A percentile compares a stretch with the other conserved stretches of the same genome.
Conservation (phyloP, 768 basidiomycete species). For the Rhodosporidiobolus sp. region DNA sequence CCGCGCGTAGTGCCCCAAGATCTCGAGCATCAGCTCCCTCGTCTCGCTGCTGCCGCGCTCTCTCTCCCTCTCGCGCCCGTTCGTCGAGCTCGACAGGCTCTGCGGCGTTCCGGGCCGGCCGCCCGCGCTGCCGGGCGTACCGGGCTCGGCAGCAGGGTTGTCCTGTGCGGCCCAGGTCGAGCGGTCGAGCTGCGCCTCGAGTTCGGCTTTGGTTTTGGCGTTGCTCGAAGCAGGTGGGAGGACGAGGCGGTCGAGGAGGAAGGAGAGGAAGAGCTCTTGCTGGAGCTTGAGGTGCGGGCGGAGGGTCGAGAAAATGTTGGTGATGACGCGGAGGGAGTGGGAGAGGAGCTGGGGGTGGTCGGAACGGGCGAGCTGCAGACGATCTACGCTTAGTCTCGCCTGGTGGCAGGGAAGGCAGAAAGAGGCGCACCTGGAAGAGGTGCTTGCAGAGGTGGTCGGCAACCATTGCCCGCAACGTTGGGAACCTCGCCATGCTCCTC, state of each 20-base stretch:
- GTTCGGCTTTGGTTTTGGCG: conserved; percentile 34
- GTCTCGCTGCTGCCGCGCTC: conserved; percentile 73
- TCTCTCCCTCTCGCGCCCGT: conserved; percentile 10
- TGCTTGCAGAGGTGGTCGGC: conserved; percentile 91
- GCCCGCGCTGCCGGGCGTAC: not conserved
- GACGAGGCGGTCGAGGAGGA: conserved; percentile 84
- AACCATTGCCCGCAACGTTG: conserved; percentile 71
- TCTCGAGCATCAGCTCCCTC: conserved; percentile 84
- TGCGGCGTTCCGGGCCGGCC: conserved; percentile 50
- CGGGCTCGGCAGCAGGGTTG: not conserved
- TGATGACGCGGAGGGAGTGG: conserved; percentile 74
- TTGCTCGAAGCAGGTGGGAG: conserved; percentile 14
- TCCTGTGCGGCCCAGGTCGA: conserved; percentile 41
- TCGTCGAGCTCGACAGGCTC: not conserved
- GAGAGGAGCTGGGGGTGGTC: conserved; percentile 78
- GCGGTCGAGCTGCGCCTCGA: conserved; percentile 39
- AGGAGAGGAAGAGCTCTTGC: conserved; percentile 89
- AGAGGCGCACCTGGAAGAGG: conserved; percentile 76
- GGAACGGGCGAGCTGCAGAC: conserved; percentile 68
- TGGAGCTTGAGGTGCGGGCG: conserved; percentile 82
- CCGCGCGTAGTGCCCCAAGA: conserved; percentile 72
- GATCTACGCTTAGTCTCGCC: not conserved
- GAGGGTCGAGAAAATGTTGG: conserved; percentile 84
- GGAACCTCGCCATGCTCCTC: conserved; percentile 67
- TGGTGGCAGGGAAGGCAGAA: not conserved